Percentiles rank a stretch among this genome's conserved stretches.
phyloP scores from a whole-genome alignment of 345 rosid genomes.

The Syzygium aromaticum region DNA sequence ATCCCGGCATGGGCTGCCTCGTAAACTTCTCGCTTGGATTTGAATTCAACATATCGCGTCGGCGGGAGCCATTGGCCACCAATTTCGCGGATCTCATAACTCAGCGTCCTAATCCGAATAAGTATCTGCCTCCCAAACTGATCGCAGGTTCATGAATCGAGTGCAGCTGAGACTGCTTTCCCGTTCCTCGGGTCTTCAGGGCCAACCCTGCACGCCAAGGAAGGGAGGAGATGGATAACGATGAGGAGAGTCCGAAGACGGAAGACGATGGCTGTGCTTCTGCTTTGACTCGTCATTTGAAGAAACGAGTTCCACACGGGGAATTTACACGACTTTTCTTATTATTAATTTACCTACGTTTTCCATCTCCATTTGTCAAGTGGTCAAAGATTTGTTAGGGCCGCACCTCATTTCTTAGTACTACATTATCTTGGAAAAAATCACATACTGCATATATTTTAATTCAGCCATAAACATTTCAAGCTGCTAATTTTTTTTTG shows the following conservation, averaged over 20 bases:
- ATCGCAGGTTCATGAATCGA: too few species aligned
- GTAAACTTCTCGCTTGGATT: too few species aligned
- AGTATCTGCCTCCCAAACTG: too few species aligned
- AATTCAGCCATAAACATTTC: too few species aligned
- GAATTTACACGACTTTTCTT: not conserved
- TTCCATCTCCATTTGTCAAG: not conserved
- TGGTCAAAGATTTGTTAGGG: not conserved
- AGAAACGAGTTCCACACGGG: not conserved
- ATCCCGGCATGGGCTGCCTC: too few species aligned
- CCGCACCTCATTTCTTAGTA: not conserved
- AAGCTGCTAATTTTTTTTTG: fast-evolving
- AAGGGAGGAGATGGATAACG: not conserved
- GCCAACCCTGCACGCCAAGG: not conserved
- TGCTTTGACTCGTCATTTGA: not conserved
- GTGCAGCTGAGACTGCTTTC: too few species aligned
- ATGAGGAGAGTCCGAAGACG: not conserved
- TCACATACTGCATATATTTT: too few species aligned
- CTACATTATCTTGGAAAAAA: not conserved
- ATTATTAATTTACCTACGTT: not conserved
- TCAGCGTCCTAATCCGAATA: too few species aligned
- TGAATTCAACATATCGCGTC: too few species aligned
- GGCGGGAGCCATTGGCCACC: too few species aligned
- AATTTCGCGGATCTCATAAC: too few species aligned
- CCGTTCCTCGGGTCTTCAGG: not conserved
- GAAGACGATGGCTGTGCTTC: not conserved